These are phyloP conservation scores for Themeda triandra DNA, from an alignment of 176 grass and related monocot genomes.

Conservation along the genomic window DNA sequence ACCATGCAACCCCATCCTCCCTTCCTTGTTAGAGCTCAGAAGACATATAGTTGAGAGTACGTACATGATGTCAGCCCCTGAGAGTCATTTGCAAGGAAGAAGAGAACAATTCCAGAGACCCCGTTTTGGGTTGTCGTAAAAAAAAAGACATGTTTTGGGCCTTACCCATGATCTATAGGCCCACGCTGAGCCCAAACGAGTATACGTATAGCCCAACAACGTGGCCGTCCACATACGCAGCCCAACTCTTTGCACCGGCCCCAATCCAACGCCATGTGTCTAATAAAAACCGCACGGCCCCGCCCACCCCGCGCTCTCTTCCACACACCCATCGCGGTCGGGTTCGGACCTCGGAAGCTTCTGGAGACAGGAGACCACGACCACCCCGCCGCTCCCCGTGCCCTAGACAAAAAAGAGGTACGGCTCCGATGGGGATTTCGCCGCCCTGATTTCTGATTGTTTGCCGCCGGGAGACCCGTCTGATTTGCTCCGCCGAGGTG, in stretches of 20 bases:
- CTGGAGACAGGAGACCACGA: background rate
- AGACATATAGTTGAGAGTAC: no score
- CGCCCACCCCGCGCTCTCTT: background rate
- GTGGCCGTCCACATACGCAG: no score
- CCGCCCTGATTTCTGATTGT: background rate
- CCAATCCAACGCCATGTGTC: background rate
- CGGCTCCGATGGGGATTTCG: background rate
- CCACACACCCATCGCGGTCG: background rate
- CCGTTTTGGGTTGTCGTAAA: no score
- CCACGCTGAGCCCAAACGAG: background rate
- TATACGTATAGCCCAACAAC: background rate
- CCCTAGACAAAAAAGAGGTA: constrained; percentile 17
- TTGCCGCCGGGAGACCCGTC: background rate
- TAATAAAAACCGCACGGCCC: background rate
- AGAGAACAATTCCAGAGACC: background rate
- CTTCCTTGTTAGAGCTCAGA: no score
- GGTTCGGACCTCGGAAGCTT: constrained; percentile 24
- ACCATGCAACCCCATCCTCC: no score
- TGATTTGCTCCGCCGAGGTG: background rate
- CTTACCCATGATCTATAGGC: background rate
- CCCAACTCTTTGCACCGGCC: background rate
- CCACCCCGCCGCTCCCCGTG: background rate
- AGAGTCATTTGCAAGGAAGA: background rate
- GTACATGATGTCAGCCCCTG: no score
- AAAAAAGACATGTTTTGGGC: background rate